phyloP scores from a whole-genome alignment of 306 rosid species.

The Arachis hypogaea region DNA sequence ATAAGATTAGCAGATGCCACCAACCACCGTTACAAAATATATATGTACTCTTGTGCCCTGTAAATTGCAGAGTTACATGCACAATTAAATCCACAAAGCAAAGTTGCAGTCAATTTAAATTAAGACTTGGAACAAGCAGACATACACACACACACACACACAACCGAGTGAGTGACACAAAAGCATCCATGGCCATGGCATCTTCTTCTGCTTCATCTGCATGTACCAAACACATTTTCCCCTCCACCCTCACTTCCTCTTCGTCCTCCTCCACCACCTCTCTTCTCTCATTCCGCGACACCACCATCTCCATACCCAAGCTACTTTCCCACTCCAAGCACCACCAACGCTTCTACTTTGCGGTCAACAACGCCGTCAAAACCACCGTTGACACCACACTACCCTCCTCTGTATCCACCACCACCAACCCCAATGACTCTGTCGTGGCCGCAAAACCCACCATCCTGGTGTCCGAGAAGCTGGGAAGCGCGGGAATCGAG shows the following conservation, averaged over 20 bases:
- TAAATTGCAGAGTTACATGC: too few relatives aligned
- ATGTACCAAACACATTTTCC: constrained; percentile 43
- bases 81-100: too few relatives aligned
- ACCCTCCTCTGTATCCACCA: neutral
- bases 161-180: too few relatives aligned
- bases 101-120: too few relatives aligned
- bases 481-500: constrained; percentile 76
- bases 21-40: too few relatives aligned
- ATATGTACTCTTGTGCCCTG: too few relatives aligned
- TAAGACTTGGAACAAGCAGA: too few relatives aligned
- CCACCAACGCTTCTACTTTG: constrained; percentile 19
- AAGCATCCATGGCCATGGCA: constrained; percentile 49
- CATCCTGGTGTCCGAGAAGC: constrained; percentile 81
- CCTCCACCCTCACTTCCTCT: constrained; percentile 19
- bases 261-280: constrained; percentile 29
- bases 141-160: too few relatives aligned
- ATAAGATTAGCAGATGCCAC: too few relatives aligned
- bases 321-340: constrained; percentile 29
- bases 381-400: constrained; percentile 40
- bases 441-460: constrained; percentile 40
- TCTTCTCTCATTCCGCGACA: constrained; percentile 51
- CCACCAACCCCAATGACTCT: constrained; percentile 19
- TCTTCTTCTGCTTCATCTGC: constrained; percentile 41
- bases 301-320: constrained; percentile 30
- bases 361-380: constrained; percentile 46